These are phyloP conservation scores for Striga hermonthica DNA, from an alignment of 305 asterid genomes.

Conservation along the genomic window DNA sequence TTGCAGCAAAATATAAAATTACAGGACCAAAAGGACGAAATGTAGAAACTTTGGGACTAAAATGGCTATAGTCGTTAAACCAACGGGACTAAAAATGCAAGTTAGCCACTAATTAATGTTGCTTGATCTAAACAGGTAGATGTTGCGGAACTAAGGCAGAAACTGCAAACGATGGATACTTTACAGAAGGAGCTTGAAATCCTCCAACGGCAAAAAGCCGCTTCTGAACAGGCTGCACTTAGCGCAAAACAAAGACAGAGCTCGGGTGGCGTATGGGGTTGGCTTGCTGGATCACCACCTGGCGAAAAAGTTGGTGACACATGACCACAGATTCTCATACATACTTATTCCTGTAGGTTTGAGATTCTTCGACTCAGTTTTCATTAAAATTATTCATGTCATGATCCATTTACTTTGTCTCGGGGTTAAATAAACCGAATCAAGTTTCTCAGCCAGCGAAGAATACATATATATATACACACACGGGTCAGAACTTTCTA, in stretches of 20 bases:
- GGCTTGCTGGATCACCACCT: conserved; percentile 84
- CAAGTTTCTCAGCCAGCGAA: conserved; percentile 15
- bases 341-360: conserved; percentile 22
- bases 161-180: conserved; percentile 79
- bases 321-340: conserved; percentile 32
- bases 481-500: conserved; percentile 27
- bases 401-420: conserved; percentile 33
- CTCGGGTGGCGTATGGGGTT: conserved; percentile 95
- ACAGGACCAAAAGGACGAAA: no score
- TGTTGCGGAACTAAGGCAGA: conserved; percentile 91
- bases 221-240: conserved; percentile 87
- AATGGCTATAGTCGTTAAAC: no score
- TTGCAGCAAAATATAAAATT: no score
- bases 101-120: no score
- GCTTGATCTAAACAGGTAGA: conserved; percentile 63
- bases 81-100: no score
- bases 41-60: no score
- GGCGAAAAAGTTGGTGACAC: conserved; percentile 41
- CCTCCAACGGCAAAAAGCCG: conserved; percentile 91
- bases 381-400: conserved; percentile 26
- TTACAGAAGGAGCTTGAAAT: conserved; percentile 88
- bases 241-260: conserved; percentile 65
- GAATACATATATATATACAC: conserved; percentile 17
- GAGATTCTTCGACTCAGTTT: neutral
- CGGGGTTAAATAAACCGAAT: conserved; percentile 37